Conservation (phyloP, 176 grass and related monocot species). For the Carex kokanica region DNA sequence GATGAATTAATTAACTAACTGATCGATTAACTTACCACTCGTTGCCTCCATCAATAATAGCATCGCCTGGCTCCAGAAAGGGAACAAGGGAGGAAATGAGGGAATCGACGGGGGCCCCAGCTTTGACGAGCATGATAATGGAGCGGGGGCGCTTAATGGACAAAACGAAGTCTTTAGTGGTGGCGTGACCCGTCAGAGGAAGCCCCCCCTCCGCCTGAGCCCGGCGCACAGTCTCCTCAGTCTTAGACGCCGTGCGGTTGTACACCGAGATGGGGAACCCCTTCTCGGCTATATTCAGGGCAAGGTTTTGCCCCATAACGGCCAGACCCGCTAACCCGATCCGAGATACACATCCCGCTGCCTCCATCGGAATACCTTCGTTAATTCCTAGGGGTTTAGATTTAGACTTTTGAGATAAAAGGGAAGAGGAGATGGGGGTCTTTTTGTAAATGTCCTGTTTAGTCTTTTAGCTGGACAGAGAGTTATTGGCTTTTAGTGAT, state of each 20-base stretch:
- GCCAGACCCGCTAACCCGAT: slow-evolving; percentile 82
- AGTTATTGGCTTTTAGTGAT: not conserved
- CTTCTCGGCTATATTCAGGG: slow-evolving; percentile 91
- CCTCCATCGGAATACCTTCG: slow-evolving; percentile 17
- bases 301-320: slow-evolving; percentile 94
- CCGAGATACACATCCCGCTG: slow-evolving; percentile 32
- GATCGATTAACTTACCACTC: slow-evolving; percentile 37
- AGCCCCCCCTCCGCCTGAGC: slow-evolving; percentile 53
- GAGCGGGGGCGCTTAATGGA: slow-evolving; percentile 62
- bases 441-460: not conserved
- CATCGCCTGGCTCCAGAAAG: slow-evolving; percentile 68
- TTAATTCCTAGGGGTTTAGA: not conserved
- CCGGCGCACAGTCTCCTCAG: slow-evolving; percentile 62
- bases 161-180: slow-evolving; percentile 66
- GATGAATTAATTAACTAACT: not conserved
- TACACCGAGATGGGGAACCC: slow-evolving; percentile 93
- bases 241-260: slow-evolving; percentile 86
- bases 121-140: slow-evolving; percentile 79
- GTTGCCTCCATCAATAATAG: slow-evolving; percentile 84
- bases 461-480: not conserved
- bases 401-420: not conserved
- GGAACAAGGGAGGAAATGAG: slow-evolving; percentile 58
- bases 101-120: slow-evolving; percentile 65
- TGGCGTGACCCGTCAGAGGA: slow-evolving; percentile 59
- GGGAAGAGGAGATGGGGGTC: not conserved